Evolutionary conservation across 179 eudicot species (phyloP), one percentile per base, ranked within the genome.

Genomic region (Silene coronaria): DNA sequence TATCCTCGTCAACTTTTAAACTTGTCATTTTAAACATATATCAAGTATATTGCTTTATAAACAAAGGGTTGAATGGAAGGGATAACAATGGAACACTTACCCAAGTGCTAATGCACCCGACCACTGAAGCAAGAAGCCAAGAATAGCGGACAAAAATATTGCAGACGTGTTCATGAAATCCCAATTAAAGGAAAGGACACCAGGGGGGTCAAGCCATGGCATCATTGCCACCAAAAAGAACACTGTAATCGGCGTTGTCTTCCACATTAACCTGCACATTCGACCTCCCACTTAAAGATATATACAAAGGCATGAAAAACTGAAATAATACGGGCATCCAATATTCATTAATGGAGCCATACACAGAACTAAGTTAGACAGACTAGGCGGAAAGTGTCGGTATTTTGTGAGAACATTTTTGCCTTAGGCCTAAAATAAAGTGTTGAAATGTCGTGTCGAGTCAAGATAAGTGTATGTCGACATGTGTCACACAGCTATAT

Each of bases 71-170:
- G 10, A 38, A 38, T 38, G 46, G 46, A 38, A 38, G 46, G 46
- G 46, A 2, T 38, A 8, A 8, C 46, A 38, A 38, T 9, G 51
- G 51, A 45, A 45, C 14, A 84, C 88, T 70, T 72, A 92, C 97
- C 97, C 94, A 74, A 92, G 94, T 24, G 97, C 97, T 26, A 92
- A 86, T 76, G 97, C 97, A 78, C 96, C 97, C 16, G 97, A 92
- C 97, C 97, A 92, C 78, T 92, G 97, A 74, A 92, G 96, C 87
- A 92, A 87, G 84, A 92, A 92, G 45, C 97, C 97, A 67, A 92
- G 91, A 75, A 91, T 63, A 67, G 97, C 96, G 45, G 97, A 92
- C 78, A 85, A 67, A 70, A 87, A 82, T 55, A 92, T 92, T 23
- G 82, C 86, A 27, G 87, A 66, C 3, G 92, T 80, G 77, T 91